phyloP scores from a whole-genome alignment of 495 filamentous ascomycete species.

The Podospora fimiseda region DNA sequence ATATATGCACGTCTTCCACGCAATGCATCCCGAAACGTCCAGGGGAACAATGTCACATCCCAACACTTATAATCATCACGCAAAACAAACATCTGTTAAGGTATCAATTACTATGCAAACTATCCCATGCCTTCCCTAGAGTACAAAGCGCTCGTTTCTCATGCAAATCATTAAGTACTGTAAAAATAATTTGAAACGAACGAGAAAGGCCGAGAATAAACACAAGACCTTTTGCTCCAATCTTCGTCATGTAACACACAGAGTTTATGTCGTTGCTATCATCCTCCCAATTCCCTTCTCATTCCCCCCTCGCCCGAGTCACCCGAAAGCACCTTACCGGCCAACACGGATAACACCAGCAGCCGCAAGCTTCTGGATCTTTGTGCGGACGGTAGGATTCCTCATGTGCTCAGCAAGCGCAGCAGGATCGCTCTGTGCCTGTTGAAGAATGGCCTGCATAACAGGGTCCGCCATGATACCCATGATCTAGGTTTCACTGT shows the following conservation, averaged over 20 bases:
- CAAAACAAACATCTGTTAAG: neutral
- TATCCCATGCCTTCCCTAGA: neutral
- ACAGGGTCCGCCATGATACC: slow-evolving; percentile 87
- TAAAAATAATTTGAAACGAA: slow-evolving; percentile 1
- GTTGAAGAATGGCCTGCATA: slow-evolving; percentile 95
- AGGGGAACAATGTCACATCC: too few relatives aligned
- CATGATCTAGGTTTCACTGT: slow-evolving; percentile 63
- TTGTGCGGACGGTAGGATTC: slow-evolving; percentile 72
- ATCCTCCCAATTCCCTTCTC: too few relatives aligned
- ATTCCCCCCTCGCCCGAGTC: neutral
- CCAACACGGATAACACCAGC: slow-evolving; percentile 88
- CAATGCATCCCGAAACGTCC: too few relatives aligned
- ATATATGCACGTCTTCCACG: too few relatives aligned
- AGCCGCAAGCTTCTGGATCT: slow-evolving; percentile 88
- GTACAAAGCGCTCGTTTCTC: slow-evolving; percentile 6
- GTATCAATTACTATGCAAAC: neutral
- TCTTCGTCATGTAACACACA: too few relatives aligned
- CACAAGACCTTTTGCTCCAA: too few relatives aligned
- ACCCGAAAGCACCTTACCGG: slow-evolving; percentile 26
- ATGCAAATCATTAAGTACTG: slow-evolving; percentile 16
- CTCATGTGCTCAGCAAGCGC: slow-evolving; percentile 95
- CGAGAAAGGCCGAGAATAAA: neutral
- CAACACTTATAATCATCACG: neutral
- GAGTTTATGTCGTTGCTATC: too few relatives aligned
- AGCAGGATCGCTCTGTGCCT: slow-evolving; percentile 87